A percentile compares a stretch with the other conserved stretches of the same genome.
phyloP scores from a whole-genome alignment of 2,329 filamentous ascomycete genomes.

The Sordariomycetes sp. region DNA sequence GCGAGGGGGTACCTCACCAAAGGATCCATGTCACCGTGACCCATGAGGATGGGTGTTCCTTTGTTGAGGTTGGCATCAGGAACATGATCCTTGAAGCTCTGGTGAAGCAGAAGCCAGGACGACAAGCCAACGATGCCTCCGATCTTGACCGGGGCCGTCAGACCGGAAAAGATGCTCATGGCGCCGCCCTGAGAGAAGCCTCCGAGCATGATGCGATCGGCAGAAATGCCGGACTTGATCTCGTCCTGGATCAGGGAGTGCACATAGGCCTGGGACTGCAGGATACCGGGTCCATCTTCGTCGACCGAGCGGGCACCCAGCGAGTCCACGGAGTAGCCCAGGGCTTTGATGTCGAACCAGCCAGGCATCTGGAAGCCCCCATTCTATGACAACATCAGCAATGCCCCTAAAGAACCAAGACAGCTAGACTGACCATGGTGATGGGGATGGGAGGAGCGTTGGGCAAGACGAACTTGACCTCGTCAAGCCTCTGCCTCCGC shows the following conservation, averaged over 20 bases:
- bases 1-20: conserved; percentile 66
- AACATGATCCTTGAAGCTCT: conserved; percentile 30
- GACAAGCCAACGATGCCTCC: conserved; percentile 85
- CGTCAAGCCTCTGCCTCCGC: conserved; percentile 66
- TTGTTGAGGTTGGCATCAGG: conserved; percentile 38
- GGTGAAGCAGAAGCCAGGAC: conserved; percentile 63
- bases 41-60: conserved; percentile 80
- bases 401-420: background rate
- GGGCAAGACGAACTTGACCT: conserved; percentile 91
- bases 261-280: conserved; percentile 65
- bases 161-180: conserved; percentile 71
- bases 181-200: conserved; percentile 84
- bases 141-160: conserved; percentile 64
- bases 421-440: conserved; percentile 38
- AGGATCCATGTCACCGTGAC: conserved; percentile 70
- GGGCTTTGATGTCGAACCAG: conserved; percentile 65
- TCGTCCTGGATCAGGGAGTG: conserved; percentile 72
- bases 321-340: conserved; percentile 21
- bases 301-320: conserved; percentile 16
- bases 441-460: conserved; percentile 83
- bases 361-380: conserved; percentile 73
- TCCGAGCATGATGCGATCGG: conserved; percentile 76
- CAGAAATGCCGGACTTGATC: conserved; percentile 69
- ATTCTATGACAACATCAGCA: conserved; percentile 41
- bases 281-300: conserved; percentile 67